Evolutionary conservation across 2,329 filamentous ascomycete genomes (phyloP).

Genomic region (Fusarium agapanthi): DNA sequence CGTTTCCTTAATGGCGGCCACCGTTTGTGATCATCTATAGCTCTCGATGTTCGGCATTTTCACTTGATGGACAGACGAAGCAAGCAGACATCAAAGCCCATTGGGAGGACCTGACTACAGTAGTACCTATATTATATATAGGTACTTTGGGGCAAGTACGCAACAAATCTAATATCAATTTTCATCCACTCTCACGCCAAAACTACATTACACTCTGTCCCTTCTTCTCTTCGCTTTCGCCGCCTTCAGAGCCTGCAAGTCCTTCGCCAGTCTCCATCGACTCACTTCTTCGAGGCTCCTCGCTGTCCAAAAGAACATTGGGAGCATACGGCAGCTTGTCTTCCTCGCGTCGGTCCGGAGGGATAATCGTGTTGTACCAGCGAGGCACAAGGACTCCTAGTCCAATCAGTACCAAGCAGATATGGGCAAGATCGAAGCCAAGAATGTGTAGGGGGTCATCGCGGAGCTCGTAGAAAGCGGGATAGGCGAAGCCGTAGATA

Average conservation of each 20-base stretch:
- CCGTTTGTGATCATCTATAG: neutral
- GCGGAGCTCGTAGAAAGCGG: conserved; percentile 56
- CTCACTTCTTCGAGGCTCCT: conserved; percentile 23
- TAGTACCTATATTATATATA: no score
- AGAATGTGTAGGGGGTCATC: conserved; percentile 61
- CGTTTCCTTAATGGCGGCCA: no score
- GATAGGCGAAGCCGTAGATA: conserved; percentile 62
- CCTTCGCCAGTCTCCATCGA: conserved; percentile 25
- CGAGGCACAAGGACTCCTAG: conserved; percentile 60
- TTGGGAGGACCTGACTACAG: neutral
- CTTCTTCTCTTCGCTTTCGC: conserved; percentile 27
- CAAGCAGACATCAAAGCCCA: neutral
- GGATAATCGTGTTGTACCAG: conserved; percentile 63
- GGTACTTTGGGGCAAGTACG: neutral
- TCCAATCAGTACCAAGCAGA: conserved; percentile 57
- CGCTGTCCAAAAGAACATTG: conserved; percentile 31
- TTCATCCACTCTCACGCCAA: neutral
- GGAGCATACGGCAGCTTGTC: conserved; percentile 48
- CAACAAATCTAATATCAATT: neutral
- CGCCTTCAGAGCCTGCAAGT: neutral
- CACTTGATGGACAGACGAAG: neutral
- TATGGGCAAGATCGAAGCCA: conserved; percentile 58
- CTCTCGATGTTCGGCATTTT: neutral
- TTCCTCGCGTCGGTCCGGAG: conserved; percentile 55
- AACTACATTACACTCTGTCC: neutral